Percentiles rank a stretch among this genome's conserved stretches.
Conservation (phyloP, 345 rosid species). For the Gossypium turneri region DNA sequence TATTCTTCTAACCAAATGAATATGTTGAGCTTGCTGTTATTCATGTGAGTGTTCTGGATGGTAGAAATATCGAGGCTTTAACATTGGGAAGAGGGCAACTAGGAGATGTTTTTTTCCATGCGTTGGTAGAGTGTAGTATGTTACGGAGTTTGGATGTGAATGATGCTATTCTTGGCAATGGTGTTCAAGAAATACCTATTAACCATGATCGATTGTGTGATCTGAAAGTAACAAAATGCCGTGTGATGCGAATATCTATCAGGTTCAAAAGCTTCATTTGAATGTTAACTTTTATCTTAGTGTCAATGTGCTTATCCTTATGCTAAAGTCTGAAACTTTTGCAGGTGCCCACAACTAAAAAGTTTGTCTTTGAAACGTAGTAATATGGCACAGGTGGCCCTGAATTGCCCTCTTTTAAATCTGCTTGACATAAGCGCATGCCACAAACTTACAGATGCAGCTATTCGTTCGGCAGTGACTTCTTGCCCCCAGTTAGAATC, state of each 20-base stretch:
- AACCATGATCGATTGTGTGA: conserved; percentile 74
- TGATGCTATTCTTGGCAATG: conserved; percentile 75
- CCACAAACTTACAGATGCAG: conserved; percentile 95
- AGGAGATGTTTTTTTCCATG: conserved; percentile 72
- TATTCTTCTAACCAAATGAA: conserved; percentile 1
- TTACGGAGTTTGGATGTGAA: conserved; percentile 66
- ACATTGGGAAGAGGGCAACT: conserved; percentile 78
- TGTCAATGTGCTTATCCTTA: conserved; percentile 12
- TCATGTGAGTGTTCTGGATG: conserved; percentile 14
- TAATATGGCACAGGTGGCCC: conserved; percentile 80
- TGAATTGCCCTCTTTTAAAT: conserved; percentile 72
- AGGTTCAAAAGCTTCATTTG: conserved; percentile 39
- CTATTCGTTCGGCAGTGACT: conserved; percentile 84
- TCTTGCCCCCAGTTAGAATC: conserved; percentile 84
- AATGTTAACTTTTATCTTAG: not conserved
- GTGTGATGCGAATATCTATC: conserved; percentile 78
- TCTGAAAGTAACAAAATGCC: conserved; percentile 82
- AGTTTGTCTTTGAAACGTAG: conserved; percentile 86
- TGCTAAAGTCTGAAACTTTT: conserved; percentile 26
- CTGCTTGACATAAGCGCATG: conserved; percentile 87
- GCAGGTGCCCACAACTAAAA: conserved; percentile 88
- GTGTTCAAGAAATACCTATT: conserved; percentile 78
- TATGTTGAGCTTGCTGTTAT: conserved; percentile 12
- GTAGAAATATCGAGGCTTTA: conserved; percentile 77
- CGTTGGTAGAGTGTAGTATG: conserved; percentile 70